Conservation (phyloP, 129 eudicot species). For the Pulicaria dysenterica region DNA sequence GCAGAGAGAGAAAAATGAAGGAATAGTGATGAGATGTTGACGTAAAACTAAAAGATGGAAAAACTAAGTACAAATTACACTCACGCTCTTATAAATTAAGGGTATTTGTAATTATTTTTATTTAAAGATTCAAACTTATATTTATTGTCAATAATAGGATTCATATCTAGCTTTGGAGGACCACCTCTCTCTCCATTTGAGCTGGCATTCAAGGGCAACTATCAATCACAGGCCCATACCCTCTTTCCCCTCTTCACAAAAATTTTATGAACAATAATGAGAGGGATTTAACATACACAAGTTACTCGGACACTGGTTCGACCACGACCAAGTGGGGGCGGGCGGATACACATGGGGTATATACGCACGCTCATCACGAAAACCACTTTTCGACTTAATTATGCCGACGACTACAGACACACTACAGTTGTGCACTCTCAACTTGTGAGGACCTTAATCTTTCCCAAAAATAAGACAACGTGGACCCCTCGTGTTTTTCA, state of each 20-base stretch:
- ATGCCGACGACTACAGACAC: conserved; percentile 37
- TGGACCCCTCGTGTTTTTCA: conserved; percentile 37
- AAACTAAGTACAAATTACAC: no score
- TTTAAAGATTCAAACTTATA: background rate
- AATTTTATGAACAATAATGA: background rate
- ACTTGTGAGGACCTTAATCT: conserved; percentile 37
- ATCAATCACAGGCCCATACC: conserved; percentile 27
- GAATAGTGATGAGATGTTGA: no score
- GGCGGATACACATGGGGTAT: background rate
- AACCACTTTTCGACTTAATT: conserved; percentile 50
- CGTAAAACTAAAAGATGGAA: no score
- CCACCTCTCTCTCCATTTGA: conserved; percentile 32
- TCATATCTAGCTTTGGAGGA: conserved; percentile 26
- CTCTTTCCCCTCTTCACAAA: background rate
- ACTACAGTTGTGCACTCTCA: conserved; percentile 33
- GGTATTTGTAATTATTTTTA: background rate
- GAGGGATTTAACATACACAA: no score
- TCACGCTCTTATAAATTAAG: background rate
- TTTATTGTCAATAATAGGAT: conserved; percentile 19
- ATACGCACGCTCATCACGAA: conserved; percentile 26
- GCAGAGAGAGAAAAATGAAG: no score
- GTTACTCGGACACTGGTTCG: conserved; percentile 5
- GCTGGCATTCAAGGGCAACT: conserved; percentile 37
- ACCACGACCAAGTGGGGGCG: conserved; percentile 24
- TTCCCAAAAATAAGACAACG: conserved; percentile 29